phyloP scores from a whole-genome alignment of 257 asterid species.

The Craterostigma plantagineum region DNA sequence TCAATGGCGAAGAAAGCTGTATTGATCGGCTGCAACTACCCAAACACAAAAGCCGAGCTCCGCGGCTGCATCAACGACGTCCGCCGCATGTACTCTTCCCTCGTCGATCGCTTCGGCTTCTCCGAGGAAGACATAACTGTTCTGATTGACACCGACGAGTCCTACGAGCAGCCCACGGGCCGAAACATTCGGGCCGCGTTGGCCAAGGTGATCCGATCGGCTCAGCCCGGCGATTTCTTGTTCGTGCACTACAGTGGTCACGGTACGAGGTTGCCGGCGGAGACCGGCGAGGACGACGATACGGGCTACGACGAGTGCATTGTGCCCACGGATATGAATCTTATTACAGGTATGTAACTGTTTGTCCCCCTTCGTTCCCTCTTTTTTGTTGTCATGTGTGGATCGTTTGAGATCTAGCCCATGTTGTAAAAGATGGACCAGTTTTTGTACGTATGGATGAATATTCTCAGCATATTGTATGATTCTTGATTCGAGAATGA shows the following conservation, averaged over 20 bases:
- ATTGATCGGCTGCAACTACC: slow-evolving; percentile 78
- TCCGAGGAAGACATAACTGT: slow-evolving; percentile 58
- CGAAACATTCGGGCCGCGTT: slow-evolving; percentile 67
- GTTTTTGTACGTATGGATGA: too few relatives aligned
- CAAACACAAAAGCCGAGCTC: slow-evolving; percentile 82
- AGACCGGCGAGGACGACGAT: slow-evolving; percentile 93
- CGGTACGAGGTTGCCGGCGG: slow-evolving; percentile 95
- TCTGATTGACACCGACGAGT: slow-evolving; percentile 64
- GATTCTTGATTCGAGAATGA: too few relatives aligned
- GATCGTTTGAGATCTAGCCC: too few relatives aligned
- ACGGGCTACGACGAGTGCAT: slow-evolving; percentile 95
- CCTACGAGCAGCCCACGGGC: slow-evolving; percentile 73
- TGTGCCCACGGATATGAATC: slow-evolving; percentile 88
- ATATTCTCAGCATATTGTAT: too few relatives aligned
- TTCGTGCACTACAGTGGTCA: slow-evolving; percentile 97
- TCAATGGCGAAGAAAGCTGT: slow-evolving; percentile 72
- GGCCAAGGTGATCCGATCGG: slow-evolving; percentile 43
- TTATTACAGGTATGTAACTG: slow-evolving; percentile 50
- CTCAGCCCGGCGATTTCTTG: slow-evolving; percentile 44
- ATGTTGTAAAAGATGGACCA: too few relatives aligned
- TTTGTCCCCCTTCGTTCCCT: neutral
- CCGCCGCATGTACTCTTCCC: slow-evolving; percentile 46
- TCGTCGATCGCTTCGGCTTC: slow-evolving; percentile 64
- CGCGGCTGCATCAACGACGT: slow-evolving; percentile 94
- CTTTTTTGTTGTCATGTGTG: neutral